A percentile compares a stretch with the other conserved stretches of the same genome.
Conservation (phyloP, 306 rosid genomes). For the Ormosia emarginata region DNA sequence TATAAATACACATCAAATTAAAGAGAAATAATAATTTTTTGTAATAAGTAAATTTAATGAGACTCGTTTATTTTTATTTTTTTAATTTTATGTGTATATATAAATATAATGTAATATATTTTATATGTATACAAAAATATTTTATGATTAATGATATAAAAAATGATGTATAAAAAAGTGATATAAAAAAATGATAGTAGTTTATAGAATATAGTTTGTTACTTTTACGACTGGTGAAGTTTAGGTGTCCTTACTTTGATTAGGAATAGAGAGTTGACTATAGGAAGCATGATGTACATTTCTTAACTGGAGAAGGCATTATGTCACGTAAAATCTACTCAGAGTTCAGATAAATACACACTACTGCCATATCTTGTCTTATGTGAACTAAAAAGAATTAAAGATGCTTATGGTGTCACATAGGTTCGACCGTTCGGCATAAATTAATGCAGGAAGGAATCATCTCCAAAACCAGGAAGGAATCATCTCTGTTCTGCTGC, state of each 20-base stretch:
- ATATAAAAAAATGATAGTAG: too few species aligned
- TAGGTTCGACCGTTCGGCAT: neutral
- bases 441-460: neutral
- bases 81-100: too few species aligned
- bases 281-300: neutral
- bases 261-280: neutral
- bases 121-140: too few species aligned
- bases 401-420: neutral
- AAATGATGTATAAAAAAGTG: too few species aligned
- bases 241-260: neutral
- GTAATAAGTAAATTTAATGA: too few species aligned
- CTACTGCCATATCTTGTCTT: neutral
- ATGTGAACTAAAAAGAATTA: neutral
- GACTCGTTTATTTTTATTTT: too few species aligned
- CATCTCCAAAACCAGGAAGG: neutral
- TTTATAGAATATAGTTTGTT: neutral
- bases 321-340: neutral
- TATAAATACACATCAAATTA: too few species aligned
- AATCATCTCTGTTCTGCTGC: constrained; percentile 4
- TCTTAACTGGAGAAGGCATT: neutral
- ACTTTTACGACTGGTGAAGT: neutral
- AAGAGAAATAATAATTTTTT: too few species aligned
- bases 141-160: too few species aligned
- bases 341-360: neutral
- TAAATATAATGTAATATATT: too few species aligned